A percentile compares a stretch with the other conserved stretches of the same genome.
These are phyloP conservation scores for Chaetomium tenue DNA, from an alignment of 495 filamentous ascomycete species.

Conservation along the genomic window DNA sequence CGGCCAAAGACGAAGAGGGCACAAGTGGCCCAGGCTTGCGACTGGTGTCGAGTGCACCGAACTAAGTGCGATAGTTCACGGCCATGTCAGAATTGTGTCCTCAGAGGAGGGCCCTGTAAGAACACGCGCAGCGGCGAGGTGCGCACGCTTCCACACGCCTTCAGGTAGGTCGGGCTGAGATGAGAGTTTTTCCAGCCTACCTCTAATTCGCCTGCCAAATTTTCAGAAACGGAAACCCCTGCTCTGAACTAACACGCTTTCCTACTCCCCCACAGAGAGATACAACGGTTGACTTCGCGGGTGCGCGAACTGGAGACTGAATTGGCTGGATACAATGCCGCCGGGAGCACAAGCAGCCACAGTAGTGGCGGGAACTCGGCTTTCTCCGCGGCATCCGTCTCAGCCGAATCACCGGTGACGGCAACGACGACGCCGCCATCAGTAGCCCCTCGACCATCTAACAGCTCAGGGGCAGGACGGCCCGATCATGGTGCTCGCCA, in stretches of 20 bases:
- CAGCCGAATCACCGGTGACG: background rate
- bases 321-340: background rate
- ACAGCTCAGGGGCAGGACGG: background rate
- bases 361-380: background rate
- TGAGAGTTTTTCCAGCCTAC: slow-evolving; percentile 22
- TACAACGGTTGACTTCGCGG: background rate
- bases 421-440: background rate
- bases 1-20: slow-evolving; percentile 32
- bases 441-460: background rate
- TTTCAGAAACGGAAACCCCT: background rate
- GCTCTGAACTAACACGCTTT: background rate
- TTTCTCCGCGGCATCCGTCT: background rate
- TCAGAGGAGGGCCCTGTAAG: slow-evolving; percentile 41
- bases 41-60: slow-evolving; percentile 49
- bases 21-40: slow-evolving; percentile 50
- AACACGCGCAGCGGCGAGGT: slow-evolving; percentile 38
- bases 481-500: background rate
- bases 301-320: background rate
- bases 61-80: slow-evolving; percentile 48
- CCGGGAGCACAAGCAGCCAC: background rate
- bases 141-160: slow-evolving; percentile 41
- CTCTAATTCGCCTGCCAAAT: background rate
- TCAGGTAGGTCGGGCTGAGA: slow-evolving; percentile 31
- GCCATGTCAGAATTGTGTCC: slow-evolving; percentile 49
- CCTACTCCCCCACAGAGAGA: background rate